Evolutionary conservation across 2,329 filamentous ascomycete genomes (phyloP).

Genomic region (Chaetothyriales sp.): DNA sequence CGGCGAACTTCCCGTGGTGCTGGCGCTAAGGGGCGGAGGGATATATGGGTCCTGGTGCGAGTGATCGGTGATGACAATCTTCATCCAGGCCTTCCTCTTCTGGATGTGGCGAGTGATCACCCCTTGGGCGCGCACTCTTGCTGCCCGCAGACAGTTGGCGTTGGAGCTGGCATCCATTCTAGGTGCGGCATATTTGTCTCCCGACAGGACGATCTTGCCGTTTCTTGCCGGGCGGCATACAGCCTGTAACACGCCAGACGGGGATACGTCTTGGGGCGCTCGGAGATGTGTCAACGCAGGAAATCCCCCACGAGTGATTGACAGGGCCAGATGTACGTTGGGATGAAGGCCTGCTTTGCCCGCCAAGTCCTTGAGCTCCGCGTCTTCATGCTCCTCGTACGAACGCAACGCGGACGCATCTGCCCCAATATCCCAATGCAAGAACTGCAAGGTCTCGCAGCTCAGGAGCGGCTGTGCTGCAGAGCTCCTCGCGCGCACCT

Average conservation of each 20-base stretch:
- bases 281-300: constrained; percentile 26
- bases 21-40: constrained; percentile 2
- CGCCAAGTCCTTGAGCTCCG: background rate
- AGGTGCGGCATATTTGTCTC: constrained; percentile 26
- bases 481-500: background rate
- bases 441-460: constrained; percentile 33
- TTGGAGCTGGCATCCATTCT: constrained; percentile 20
- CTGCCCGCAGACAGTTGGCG: constrained; percentile 30
- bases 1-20: background rate
- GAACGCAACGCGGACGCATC: constrained; percentile 18
- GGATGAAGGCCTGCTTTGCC: background rate
- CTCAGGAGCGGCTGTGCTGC: constrained; percentile 34
- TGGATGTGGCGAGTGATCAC: constrained; percentile 23
- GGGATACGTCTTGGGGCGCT: constrained; percentile 30
- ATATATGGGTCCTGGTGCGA: constrained; percentile 26
- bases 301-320: constrained; percentile 28
- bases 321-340: constrained; percentile 13
- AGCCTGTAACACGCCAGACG: constrained; percentile 28
- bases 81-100: constrained; percentile 23
- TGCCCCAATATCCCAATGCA: constrained; percentile 42
- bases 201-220: constrained; percentile 25
- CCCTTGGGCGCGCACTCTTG: constrained; percentile 30
- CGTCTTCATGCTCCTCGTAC: background rate
- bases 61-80: constrained; percentile 27
- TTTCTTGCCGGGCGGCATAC: constrained; percentile 28